Percentiles rank a stretch among this genome's conserved stretches.
These are phyloP conservation scores for Ophiostoma novo-ulmi DNA, from an alignment of 2,329 filamentous ascomycete genomes.

Conservation along the genomic window DNA sequence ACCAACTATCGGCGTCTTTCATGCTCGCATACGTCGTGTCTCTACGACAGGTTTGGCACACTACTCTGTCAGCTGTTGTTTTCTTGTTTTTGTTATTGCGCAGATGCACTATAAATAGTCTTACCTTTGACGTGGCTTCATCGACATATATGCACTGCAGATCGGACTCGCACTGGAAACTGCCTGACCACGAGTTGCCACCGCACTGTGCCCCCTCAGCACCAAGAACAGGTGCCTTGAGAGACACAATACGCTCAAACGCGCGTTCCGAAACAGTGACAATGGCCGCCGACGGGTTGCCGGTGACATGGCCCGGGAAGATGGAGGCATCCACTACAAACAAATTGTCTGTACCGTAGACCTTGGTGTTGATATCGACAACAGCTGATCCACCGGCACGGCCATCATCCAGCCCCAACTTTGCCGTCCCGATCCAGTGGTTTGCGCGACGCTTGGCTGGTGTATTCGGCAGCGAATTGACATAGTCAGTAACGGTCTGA, in stretches of 20 bases:
- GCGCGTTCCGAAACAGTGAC: neutral
- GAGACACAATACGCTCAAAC: neutral
- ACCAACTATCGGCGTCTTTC: neutral
- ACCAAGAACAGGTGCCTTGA: constrained; percentile 30
- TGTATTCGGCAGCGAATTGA: constrained; percentile 39
- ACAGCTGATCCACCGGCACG: constrained; percentile 52
- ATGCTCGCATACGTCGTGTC: neutral
- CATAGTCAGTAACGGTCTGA: neutral
- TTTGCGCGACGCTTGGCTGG: neutral
- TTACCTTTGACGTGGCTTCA: neutral
- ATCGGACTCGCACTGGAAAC: constrained; percentile 22
- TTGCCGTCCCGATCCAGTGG: constrained; percentile 56
- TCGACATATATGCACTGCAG: constrained; percentile 21
- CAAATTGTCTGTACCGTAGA: constrained; percentile 60
- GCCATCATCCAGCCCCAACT: constrained; percentile 55
- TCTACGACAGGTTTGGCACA: neutral
- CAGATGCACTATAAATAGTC: neutral
- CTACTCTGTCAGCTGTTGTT: neutral
- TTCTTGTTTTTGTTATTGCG: neutral
- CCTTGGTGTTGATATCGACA: constrained; percentile 58
- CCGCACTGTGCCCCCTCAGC: constrained; percentile 31
- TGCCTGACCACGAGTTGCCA: constrained; percentile 22
- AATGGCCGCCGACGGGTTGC: neutral
- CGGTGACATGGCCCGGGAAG: neutral
- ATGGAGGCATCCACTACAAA: neutral